A percentile compares a stretch with the other conserved stretches of the same genome.
These are phyloP conservation scores for Fragilariopsis cylindrus DNA, from an alignment of 108 stramenopile genomes.

Conservation along the genomic window DNA sequence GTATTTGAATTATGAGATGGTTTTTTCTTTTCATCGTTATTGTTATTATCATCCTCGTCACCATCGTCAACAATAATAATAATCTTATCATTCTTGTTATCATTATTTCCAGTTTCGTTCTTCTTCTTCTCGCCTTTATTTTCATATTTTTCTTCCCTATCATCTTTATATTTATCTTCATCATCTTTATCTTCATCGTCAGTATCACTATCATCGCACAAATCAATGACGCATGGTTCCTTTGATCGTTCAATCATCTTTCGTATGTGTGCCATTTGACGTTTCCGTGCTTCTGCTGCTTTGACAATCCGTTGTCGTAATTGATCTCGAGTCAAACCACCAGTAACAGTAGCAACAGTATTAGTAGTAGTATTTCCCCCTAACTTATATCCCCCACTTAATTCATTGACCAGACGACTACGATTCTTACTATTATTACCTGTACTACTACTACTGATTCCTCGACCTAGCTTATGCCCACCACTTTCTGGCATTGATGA, in stretches of 20 bases:
- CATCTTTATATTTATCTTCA: background rate
- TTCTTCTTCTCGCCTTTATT: background rate
- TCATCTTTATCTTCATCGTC: background rate
- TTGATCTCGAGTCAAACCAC: background rate
- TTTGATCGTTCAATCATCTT: constrained; percentile 36
- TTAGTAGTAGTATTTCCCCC: constrained; percentile 8
- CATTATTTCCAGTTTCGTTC: background rate
- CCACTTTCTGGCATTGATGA: constrained; percentile 5
- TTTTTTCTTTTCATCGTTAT: background rate
- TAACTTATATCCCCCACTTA: constrained; percentile 20
- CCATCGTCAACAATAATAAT: background rate
- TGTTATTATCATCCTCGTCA: background rate
- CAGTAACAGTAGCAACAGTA: too few species aligned
- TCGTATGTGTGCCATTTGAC: constrained; percentile 34
- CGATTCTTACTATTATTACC: constrained; percentile 4
- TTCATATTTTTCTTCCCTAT: background rate
- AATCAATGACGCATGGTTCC: constrained; percentile 48
- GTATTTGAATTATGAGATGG: background rate
- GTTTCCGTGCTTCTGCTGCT: constrained; percentile 43
- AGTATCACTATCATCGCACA: constrained; percentile 14
- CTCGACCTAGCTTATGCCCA: constrained; percentile 43
- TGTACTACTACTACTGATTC: too few species aligned
- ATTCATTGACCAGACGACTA: constrained; percentile 35
- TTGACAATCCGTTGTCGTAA: constrained; percentile 21
- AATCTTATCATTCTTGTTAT: background rate